A percentile compares a stretch with the other conserved stretches of the same genome.
Conservation (phyloP, 306 rosid species). For the Dryas octopetala region DNA sequence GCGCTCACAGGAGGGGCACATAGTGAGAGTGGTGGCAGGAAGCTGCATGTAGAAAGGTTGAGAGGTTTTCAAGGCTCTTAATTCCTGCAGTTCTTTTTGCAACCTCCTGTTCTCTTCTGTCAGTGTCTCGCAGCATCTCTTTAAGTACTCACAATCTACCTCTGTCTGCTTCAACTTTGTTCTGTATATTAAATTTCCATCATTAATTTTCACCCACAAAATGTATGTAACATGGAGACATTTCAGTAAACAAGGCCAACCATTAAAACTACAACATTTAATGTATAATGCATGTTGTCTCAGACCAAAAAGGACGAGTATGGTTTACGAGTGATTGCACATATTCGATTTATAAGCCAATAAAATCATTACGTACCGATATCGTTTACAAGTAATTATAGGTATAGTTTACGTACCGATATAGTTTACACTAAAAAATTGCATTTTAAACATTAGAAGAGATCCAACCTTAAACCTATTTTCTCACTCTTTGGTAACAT, state of each 20-base stretch:
- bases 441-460: no score
- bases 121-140: conserved; percentile 85
- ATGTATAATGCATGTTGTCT: no score
- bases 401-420: no score
- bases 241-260: conserved; percentile 38
- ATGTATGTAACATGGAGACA: no score
- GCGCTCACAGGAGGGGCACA: conserved; percentile 96
- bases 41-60: conserved; percentile 90
- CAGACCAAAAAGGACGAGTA: no score
- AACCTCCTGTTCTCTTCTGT: conserved; percentile 91
- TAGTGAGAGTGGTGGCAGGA: conserved; percentile 96
- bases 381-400: no score
- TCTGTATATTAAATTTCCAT: conserved; percentile 32
- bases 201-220: not conserved
- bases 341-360: no score
- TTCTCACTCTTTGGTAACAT: no score
- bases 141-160: conserved; percentile 91
- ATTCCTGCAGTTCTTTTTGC: conserved; percentile 88
- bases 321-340: no score
- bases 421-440: no score
- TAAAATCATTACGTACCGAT: no score
- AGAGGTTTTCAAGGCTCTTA: conserved; percentile 78
- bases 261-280: not conserved
- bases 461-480: no score
- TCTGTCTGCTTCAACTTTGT: conserved; percentile 98